Evolutionary conservation across 208 protist species (phyloP).

Genomic region (Trypanosoma scelopori): DNA sequence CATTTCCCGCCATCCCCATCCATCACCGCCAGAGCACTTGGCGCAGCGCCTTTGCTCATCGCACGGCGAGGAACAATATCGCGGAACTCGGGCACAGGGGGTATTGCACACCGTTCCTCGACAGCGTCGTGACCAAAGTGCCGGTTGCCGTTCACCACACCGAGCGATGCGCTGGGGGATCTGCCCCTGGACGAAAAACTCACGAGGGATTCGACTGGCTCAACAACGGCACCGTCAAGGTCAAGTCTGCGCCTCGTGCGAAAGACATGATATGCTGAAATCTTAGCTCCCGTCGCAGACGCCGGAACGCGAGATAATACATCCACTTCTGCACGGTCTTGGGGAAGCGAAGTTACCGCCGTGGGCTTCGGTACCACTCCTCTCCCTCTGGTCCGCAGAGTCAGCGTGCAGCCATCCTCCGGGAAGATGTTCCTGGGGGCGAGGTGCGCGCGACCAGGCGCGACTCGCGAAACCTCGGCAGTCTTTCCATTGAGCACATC

Average conservation of each 20-base stretch:
- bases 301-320: not conserved
- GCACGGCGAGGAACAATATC: not conserved
- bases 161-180: not conserved
- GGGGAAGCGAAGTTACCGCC: not conserved
- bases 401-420: not conserved
- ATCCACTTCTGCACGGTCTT: not conserved
- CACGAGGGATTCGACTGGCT: not conserved
- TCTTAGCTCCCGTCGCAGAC: not conserved
- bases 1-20: not conserved
- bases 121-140: not conserved
- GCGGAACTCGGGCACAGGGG: conserved; percentile 10
- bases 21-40: not conserved
- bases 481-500: not conserved
- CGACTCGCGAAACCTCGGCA: not conserved
- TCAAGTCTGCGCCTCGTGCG: not conserved
- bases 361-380: not conserved
- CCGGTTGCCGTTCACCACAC: not conserved
- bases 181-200: not conserved
- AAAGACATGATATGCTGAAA: not conserved
- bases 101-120: not conserved
- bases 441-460: not conserved
- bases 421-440: not conserved
- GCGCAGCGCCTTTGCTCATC: not conserved
- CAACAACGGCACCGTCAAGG: not conserved
- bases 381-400: not conserved